These are phyloP conservation scores for Aspergillus bombycis DNA, from an alignment of 2,329 filamentous ascomycete genomes.

Conservation along the genomic window DNA sequence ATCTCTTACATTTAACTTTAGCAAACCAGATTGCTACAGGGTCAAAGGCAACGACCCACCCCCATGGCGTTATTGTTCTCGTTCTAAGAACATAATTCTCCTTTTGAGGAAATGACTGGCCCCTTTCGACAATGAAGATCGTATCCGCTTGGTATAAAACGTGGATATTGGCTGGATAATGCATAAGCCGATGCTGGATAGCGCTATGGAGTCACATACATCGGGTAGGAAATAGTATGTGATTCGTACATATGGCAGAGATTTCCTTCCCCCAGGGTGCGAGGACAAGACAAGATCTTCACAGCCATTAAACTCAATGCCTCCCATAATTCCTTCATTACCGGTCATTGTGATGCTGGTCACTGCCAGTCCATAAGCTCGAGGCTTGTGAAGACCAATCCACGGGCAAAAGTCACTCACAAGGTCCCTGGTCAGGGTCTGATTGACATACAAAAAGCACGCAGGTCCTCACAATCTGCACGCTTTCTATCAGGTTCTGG, in stretches of 20 bases:
- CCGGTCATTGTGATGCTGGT: background rate
- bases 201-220: background rate
- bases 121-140: background rate
- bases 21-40: background rate
- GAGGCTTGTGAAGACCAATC: background rate
- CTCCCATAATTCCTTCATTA: background rate
- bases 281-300: background rate
- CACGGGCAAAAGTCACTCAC: background rate
- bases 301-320: background rate
- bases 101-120: background rate
- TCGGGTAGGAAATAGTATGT: background rate
- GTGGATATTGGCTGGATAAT: background rate
- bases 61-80: background rate
- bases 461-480: conserved; percentile 8
- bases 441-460: background rate
- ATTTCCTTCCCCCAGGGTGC: background rate
- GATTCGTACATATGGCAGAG: background rate
- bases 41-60: background rate
- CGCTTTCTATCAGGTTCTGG: background rate
- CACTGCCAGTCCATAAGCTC: background rate
- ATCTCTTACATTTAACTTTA: background rate
- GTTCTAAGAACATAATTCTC: background rate
- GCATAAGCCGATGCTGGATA: background rate
- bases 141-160: background rate
- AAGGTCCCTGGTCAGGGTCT: conserved; percentile 10